Percentiles rank a stretch among this genome's conserved stretches.
phyloP scores from a whole-genome alignment of 768 basidiomycete species.

The Collybia nuda region DNA sequence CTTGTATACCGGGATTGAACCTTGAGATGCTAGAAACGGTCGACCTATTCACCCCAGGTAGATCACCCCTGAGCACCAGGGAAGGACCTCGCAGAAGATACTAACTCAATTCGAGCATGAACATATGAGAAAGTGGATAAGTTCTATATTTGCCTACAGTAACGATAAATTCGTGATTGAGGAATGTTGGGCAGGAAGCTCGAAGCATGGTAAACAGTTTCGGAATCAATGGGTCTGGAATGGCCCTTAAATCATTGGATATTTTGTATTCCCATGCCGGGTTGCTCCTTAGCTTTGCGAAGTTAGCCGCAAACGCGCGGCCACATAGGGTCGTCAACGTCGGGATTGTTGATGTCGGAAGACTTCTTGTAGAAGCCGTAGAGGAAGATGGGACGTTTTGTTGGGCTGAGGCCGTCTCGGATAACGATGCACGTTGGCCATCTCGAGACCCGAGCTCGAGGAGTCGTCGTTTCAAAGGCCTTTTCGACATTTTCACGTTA shows the following conservation, averaged over 20 bases:
- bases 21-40: conserved; percentile 47
- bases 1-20: conserved; percentile 35
- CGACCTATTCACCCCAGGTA: conserved; percentile 51
- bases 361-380: conserved; percentile 44
- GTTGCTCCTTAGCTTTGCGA: conserved; percentile 38
- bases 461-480: conserved; percentile 9
- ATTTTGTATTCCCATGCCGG: conserved; percentile 37
- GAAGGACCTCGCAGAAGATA: conserved; percentile 58
- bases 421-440: conserved; percentile 23
- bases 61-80: conserved; percentile 42
- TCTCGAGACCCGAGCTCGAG: no score
- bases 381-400: conserved; percentile 45
- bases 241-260: conserved; percentile 35
- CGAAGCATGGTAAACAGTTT: conserved; percentile 52
- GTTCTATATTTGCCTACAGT: conserved; percentile 36
- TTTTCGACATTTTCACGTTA: conserved; percentile 7
- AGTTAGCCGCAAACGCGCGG: conserved; percentile 47
- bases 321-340: conserved; percentile 50
- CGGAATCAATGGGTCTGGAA: conserved; percentile 54
- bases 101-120: conserved; percentile 26
- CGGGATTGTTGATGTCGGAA: conserved; percentile 35
- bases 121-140: background rate
- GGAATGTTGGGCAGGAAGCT: conserved; percentile 45
- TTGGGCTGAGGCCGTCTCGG: conserved; percentile 36
- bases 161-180: conserved; percentile 55